Percentiles rank a stretch among this genome's conserved stretches.
Evolutionary conservation across 768 basidiomycete species (phyloP).

Genomic region (Lepiota brunneoincarnata): DNA sequence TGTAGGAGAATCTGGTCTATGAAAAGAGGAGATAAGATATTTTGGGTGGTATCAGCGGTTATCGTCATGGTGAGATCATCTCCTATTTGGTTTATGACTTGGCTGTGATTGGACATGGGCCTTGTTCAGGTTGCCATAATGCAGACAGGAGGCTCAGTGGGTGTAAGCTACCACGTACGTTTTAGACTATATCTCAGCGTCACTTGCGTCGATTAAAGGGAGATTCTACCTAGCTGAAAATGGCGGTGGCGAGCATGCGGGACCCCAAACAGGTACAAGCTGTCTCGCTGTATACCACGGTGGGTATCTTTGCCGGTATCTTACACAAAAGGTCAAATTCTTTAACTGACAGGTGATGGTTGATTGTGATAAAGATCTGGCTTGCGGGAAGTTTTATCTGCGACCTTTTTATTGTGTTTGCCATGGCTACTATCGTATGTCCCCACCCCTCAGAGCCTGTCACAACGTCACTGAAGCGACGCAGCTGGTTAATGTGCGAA

Average conservation of each 20-base stretch:
- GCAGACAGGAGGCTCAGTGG: background rate
- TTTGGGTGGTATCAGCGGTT: background rate
- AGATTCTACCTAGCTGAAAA: background rate
- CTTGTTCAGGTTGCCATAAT: background rate
- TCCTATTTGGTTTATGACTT: background rate
- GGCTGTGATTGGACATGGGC: background rate
- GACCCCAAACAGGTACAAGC: background rate
- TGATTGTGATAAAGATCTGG: background rate
- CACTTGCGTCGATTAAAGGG: background rate
- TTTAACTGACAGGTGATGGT: no score
- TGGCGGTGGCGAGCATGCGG: no score
- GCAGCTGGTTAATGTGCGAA: background rate
- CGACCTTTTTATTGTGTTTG: background rate
- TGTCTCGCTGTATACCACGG: background rate
- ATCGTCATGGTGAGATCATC: background rate
- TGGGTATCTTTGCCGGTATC: background rate
- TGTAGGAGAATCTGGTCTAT: conserved; percentile 3
- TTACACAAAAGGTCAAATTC: background rate
- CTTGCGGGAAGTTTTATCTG: conserved; percentile 1
- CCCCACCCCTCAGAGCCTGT: background rate
- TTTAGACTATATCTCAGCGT: background rate
- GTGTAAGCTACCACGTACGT: background rate
- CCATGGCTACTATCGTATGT: background rate
- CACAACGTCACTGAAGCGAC: background rate
- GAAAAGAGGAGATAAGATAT: background rate